Evolutionary conservation across 495 filamentous ascomycete genomes (phyloP).

Genomic region (Coniosporium apollinis): DNA sequence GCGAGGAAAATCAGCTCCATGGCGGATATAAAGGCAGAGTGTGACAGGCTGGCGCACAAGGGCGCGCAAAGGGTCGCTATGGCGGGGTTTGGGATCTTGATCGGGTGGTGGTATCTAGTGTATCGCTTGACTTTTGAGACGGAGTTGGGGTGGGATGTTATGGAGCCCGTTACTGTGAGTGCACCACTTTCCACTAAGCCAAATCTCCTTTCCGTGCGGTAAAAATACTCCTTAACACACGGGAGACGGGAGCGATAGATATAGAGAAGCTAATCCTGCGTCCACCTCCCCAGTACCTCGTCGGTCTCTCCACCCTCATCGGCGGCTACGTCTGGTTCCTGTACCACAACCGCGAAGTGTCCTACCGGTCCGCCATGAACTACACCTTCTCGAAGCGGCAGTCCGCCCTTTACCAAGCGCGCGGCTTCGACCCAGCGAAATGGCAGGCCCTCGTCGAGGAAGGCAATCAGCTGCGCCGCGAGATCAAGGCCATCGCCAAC

Average conservation of each 20-base stretch:
- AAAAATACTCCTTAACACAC: no score
- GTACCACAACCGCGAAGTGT: constrained; percentile 79
- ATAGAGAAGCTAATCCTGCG: no score
- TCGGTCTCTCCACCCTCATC: constrained; percentile 68
- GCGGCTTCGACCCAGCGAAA: constrained; percentile 54
- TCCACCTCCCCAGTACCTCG: constrained; percentile 65
- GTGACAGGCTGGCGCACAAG: constrained; percentile 58
- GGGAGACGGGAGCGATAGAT: no score
- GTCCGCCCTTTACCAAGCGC: constrained; percentile 52
- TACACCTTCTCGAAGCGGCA: constrained; percentile 68
- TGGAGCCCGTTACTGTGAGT: constrained; percentile 64
- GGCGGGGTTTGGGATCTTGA: constrained; percentile 53
- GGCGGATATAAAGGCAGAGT: constrained; percentile 61
- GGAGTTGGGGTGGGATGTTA: constrained; percentile 70
- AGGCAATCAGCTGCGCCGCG: constrained; percentile 57
- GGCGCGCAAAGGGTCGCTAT: constrained; percentile 67
- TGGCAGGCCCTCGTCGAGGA: constrained; percentile 75
- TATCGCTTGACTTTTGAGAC: constrained; percentile 68
- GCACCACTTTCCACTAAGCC: no score
- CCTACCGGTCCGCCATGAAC: constrained; percentile 70
- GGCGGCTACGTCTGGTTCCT: constrained; percentile 87
- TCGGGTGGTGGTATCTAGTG: constrained; percentile 66
- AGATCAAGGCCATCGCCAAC: constrained; percentile 65
- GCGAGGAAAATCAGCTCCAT: constrained; percentile 47
- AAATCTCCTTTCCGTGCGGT: no score